These are phyloP conservation scores for Rutstroemia sp. DNA, from an alignment of 2,329 filamentous ascomycete species.

Conservation along the genomic window DNA sequence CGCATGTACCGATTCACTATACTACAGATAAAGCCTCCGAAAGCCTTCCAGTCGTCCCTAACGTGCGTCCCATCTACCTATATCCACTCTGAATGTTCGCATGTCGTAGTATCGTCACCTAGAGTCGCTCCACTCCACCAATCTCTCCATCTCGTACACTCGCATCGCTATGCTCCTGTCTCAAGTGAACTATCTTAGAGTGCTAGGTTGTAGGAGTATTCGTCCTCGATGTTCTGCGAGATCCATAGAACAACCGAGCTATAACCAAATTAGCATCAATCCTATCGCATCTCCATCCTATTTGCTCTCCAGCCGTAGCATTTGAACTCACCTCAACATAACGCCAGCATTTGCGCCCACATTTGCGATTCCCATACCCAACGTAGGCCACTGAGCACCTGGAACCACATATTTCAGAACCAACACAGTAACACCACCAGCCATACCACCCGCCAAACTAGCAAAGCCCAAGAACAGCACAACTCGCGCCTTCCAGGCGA, in stretches of 20 bases:
- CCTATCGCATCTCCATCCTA: background rate
- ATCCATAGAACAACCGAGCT: slow-evolving; percentile 60
- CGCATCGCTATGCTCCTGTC: background rate
- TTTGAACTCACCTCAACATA: slow-evolving; percentile 44
- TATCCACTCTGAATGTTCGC: background rate
- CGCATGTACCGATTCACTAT: slow-evolving; percentile 2
- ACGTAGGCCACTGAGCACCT: slow-evolving; percentile 49
- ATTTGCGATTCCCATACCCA: slow-evolving; percentile 59
- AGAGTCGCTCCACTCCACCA: background rate
- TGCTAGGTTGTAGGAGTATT: slow-evolving; percentile 61
- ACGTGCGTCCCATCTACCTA: background rate
- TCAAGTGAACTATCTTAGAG: slow-evolving; percentile 33
- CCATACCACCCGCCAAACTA: slow-evolving; percentile 58
- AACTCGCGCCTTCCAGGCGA: slow-evolving; percentile 62
- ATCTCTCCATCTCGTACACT: background rate
- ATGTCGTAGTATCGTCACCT: background rate
- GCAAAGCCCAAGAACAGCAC: slow-evolving; percentile 62
- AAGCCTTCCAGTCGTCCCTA: background rate
- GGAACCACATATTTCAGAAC: slow-evolving; percentile 58
- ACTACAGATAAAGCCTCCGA: slow-evolving; percentile 1
- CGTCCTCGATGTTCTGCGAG: slow-evolving; percentile 66
- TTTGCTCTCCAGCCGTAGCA: background rate
- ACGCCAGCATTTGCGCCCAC: slow-evolving; percentile 58
- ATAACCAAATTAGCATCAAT: slow-evolving; percentile 14
- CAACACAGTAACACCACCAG: slow-evolving; percentile 60